A percentile compares a stretch with the other conserved stretches of the same genome.
These are phyloP conservation scores for Acanthamoeba culbertsoni DNA, from an alignment of 208 protist genomes.

Conservation along the genomic window DNA sequence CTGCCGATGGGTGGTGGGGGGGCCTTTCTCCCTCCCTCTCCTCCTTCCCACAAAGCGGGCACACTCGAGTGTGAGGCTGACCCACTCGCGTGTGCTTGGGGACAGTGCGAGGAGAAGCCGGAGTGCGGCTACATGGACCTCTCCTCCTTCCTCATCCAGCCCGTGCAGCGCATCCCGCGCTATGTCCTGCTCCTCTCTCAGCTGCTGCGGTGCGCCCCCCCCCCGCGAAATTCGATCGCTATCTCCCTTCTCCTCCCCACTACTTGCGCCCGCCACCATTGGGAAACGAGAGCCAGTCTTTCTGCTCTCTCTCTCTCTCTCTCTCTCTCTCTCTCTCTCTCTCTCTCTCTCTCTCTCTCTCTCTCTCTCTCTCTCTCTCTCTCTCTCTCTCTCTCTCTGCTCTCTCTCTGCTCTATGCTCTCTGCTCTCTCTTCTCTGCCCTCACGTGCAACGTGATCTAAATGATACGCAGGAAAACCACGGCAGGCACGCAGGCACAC, in stretches of 20 bases:
- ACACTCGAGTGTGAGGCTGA: background rate
- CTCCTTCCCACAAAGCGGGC: too few relatives aligned
- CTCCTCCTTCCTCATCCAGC: background rate
- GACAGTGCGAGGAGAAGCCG: background rate
- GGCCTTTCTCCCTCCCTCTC: too few relatives aligned
- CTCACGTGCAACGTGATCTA: too few relatives aligned
- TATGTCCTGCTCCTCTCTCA: background rate
- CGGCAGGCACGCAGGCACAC: background rate
- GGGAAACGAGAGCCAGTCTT: too few relatives aligned
- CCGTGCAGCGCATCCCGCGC: background rate
- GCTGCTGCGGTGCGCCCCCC: background rate
- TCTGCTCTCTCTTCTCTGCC: too few relatives aligned
- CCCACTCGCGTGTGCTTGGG: background rate
- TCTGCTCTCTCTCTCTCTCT: background rate
- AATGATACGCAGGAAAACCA: slow-evolving; percentile 7
- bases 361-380: background rate
- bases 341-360: background rate
- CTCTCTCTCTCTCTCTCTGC: too few relatives aligned
- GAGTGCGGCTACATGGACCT: background rate
- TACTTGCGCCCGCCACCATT: too few relatives aligned
- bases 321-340: background rate
- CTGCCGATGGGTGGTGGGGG: too few relatives aligned
- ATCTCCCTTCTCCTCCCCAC: background rate
- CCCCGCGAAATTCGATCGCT: background rate
- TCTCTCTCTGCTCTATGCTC: too few relatives aligned